Base-by-base conservation (phyloP, 1,139 yeast species). In the Kurtzmaniella quercitrusa region DNA sequence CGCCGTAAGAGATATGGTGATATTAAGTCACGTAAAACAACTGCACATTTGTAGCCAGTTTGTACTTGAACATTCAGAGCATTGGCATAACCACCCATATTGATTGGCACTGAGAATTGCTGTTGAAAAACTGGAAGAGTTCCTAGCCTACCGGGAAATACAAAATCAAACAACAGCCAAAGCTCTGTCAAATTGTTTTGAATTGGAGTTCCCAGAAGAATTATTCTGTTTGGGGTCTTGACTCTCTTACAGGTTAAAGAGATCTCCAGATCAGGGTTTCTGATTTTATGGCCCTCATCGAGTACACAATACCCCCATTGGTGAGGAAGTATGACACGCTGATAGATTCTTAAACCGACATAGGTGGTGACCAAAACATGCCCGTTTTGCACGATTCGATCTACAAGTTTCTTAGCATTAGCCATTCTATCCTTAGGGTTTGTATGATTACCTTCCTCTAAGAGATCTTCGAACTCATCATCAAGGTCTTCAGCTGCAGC, bases 41-140 rank as follows among this genome's bases (percentile, higher is more conserved):
- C 95, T 0, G 98, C 98, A 69, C 98, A 93, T 60, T 90, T 90
- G 59, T 87, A 91, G 1, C 98, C 97, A 0, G 98, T 85, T 59
- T 93, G 98, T 0, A 94, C 98, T 58, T 94, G 98, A 3, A 93
- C 80, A 60, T 93, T 93, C 1, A 95, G 83, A 0, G 98, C 98
- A 66, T 93, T 93, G 2, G 98, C 96, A 63, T 94, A 93, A 0
- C 99, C 99, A n/a, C 98, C 99, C 63, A 88, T 77, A 56, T 90
- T 91, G 37, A 93, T 94, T 0, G 98, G 99, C 2, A 84, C 73
- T 1, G 96, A 85, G 61, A 93, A 93, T 58, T 93, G 96, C 45
- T 79, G 85, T 59, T 91, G 96, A 56, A 93, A 93, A 0, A 94
- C 93, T 0, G 99, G 98, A 17, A 93, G 66, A 0, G 98, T 94